Percentiles rank a stretch among this genome's conserved stretches.
These are phyloP conservation scores for Penicillium sp. DNA, from an alignment of 2,329 filamentous ascomycete species.

Conservation along the genomic window DNA sequence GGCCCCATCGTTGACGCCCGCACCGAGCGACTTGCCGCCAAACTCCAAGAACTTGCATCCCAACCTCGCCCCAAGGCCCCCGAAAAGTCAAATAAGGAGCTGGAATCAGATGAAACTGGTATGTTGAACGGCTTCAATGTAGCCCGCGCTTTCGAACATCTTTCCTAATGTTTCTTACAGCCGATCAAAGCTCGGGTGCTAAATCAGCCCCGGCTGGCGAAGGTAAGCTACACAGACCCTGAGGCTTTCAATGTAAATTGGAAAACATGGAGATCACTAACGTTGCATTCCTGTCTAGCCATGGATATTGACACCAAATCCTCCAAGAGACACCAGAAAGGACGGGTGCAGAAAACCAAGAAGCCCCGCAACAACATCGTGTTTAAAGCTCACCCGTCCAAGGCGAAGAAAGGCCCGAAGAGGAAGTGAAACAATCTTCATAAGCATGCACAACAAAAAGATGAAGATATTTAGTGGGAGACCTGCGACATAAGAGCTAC, in stretches of 20 bases:
- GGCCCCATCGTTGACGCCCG: conserved; percentile 78
- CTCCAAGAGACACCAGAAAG: conserved; percentile 28
- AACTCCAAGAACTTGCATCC: conserved; percentile 76
- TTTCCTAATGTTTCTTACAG: conserved; percentile 14
- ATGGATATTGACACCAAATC: conserved; percentile 42
- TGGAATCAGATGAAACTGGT: conserved; percentile 26
- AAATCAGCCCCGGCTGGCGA: conserved; percentile 19
- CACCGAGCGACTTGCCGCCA: conserved; percentile 79
- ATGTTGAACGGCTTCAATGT: conserved; percentile 10
- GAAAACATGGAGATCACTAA: background rate
- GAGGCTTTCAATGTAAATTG: background rate
- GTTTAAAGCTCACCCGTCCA: conserved; percentile 35
- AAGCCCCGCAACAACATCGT: conserved; percentile 41
- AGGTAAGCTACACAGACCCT: conserved; percentile 19
- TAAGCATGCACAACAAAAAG: background rate
- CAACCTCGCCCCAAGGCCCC: conserved; percentile 68
- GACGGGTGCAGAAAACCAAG: conserved; percentile 42
- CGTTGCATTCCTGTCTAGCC: conserved; percentile 19
- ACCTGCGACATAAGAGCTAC: background rate
- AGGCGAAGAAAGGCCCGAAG: conserved; percentile 33
- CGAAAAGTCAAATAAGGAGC: conserved; percentile 40
- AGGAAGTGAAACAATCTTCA: conserved; percentile 26
- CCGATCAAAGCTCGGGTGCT: conserved; percentile 15
- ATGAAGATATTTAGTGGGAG: background rate
- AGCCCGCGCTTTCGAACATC: background rate